Conservation (phyloP, 805 yeast genomes). For the Nakazawaea molendinolei region DNA sequence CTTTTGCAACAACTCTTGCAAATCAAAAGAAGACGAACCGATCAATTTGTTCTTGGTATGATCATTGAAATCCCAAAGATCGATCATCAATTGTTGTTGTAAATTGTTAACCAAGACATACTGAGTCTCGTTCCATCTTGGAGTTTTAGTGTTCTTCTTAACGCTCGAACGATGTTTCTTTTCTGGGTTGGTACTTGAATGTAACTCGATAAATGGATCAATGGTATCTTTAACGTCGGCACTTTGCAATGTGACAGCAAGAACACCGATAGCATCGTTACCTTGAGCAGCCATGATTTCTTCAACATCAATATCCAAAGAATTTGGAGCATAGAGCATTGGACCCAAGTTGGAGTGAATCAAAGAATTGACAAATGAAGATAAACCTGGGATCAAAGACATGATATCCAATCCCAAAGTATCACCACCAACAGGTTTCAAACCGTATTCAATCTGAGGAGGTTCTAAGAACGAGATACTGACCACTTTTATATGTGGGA, state of each 20-base stretch:
- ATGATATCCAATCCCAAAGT: slow-evolving; percentile 80
- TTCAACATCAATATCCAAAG: slow-evolving; percentile 68
- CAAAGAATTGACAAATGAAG: slow-evolving; percentile 61
- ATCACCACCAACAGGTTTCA: slow-evolving; percentile 87
- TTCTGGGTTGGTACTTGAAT: slow-evolving; percentile 36
- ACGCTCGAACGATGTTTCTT: slow-evolving; percentile 42
- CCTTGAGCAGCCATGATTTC: slow-evolving; percentile 57
- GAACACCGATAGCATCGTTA: slow-evolving; percentile 64
- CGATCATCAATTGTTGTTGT: slow-evolving; percentile 49
- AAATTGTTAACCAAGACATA: slow-evolving; percentile 50
- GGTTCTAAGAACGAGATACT: slow-evolving; percentile 71
- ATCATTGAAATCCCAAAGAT: slow-evolving; percentile 49
- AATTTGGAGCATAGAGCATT: slow-evolving; percentile 77
- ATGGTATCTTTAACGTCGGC: slow-evolving; percentile 40
- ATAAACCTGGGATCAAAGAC: slow-evolving; percentile 78
- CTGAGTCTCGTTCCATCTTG: slow-evolving; percentile 63
- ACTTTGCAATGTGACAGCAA: slow-evolving; percentile 55
- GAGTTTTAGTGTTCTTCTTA: slow-evolving; percentile 48
- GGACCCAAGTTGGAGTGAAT: slow-evolving; percentile 70
- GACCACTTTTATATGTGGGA: slow-evolving; percentile 75
- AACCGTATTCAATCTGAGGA: slow-evolving; percentile 69
- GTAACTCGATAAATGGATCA: slow-evolving; percentile 52
- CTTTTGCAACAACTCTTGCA: slow-evolving; percentile 54
- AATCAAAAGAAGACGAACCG: slow-evolving; percentile 46
- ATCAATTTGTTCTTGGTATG: slow-evolving; percentile 47